Conservation (phyloP, 2,329 filamentous ascomycete genomes). For the Epichloe uncinata region DNA sequence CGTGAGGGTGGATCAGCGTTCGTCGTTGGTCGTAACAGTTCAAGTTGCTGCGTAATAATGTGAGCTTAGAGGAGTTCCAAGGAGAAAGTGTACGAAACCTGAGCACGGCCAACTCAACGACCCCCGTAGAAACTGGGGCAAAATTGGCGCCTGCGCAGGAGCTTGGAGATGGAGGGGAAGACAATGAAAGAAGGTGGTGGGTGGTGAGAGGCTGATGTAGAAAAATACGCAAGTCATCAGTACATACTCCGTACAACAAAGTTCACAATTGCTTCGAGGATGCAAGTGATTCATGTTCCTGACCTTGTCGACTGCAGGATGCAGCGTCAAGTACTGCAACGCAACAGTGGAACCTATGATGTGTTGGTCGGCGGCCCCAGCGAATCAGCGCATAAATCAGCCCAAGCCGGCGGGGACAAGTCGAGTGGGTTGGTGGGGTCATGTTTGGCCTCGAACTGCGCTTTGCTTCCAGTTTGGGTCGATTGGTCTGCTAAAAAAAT, state of each 20-base stretch:
- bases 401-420: not conserved
- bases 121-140: not conserved
- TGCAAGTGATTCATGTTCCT: not conserved
- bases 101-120: not conserved
- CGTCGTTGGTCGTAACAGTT: not conserved
- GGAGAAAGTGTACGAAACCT: not conserved
- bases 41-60: not conserved
- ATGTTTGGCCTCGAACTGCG: not conserved
- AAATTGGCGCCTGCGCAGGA: conserved; percentile 4
- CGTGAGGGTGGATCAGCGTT: not conserved
- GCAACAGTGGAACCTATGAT: not conserved
- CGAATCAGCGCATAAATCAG: not conserved
- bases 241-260: not conserved
- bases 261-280: not conserved
- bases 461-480: not conserved
- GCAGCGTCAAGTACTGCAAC: not conserved
- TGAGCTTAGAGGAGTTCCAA: not conserved
- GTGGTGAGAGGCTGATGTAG: not conserved
- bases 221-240: not conserved
- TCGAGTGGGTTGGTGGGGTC: not conserved
- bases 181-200: not conserved
- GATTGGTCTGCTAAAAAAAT: not conserved
- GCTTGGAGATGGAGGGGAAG: conserved; percentile 1
- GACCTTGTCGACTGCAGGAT: not conserved
- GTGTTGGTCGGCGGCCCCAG: not conserved